Evolutionary conservation across 345 rosid genomes (phyloP).

Genomic region (Carallia brachiata): DNA sequence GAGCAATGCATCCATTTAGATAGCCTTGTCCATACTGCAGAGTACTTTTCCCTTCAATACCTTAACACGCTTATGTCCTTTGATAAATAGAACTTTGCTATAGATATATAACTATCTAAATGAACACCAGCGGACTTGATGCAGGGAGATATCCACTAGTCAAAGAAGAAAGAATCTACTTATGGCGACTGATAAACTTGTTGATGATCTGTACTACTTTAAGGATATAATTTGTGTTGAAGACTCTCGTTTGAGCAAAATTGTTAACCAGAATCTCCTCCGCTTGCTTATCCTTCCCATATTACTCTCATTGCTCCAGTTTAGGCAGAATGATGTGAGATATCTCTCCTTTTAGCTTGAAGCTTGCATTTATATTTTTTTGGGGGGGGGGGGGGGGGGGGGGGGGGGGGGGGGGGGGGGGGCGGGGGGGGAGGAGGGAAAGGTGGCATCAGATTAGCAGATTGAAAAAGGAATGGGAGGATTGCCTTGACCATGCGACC

Average conservation of each 20-base stretch:
- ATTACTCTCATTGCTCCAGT: slow-evolving; percentile 42
- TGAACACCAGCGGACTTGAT: slow-evolving; percentile 15
- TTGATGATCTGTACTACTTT: slow-evolving; percentile 63
- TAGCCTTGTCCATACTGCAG: slow-evolving; percentile 36
- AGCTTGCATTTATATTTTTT: slow-evolving; percentile 6
- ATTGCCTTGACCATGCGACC: not conserved
- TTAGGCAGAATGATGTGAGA: slow-evolving; percentile 47
- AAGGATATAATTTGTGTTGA: slow-evolving; percentile 60
- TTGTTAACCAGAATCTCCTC: slow-evolving; percentile 47
- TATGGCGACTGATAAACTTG: slow-evolving; percentile 50
- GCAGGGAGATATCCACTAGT: slow-evolving; percentile 38
- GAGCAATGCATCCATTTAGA: slow-evolving; percentile 51
- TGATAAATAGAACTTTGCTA: not conserved
- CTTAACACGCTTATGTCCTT: slow-evolving; percentile 7
- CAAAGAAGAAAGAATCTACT: slow-evolving; percentile 36
- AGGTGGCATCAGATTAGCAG: too few relatives aligned
- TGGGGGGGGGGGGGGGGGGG: too few relatives aligned
- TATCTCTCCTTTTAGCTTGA: slow-evolving; percentile 17
- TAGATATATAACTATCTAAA: slow-evolving; percentile 3
- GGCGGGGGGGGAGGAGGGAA: too few relatives aligned
- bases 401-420: too few relatives aligned
- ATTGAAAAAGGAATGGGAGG: not conserved
- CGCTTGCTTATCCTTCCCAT: slow-evolving; percentile 47
- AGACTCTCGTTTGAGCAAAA: slow-evolving; percentile 40
- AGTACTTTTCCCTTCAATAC: slow-evolving; percentile 34